Conservation (phyloP, 2,329 filamentous ascomycete genomes). For the Penicillium sp. region DNA sequence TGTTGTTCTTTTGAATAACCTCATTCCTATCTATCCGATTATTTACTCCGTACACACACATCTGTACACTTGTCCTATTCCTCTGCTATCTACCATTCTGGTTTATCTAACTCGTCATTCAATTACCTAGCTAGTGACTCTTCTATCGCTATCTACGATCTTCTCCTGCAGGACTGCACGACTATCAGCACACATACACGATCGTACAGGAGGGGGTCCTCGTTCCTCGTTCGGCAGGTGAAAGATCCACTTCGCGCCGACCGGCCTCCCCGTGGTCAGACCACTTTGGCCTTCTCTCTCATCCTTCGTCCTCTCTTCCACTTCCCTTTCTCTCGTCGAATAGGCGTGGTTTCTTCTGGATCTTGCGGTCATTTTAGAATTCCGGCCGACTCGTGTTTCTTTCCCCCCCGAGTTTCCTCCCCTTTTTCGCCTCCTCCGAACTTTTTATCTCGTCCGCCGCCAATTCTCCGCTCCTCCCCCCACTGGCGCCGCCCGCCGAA, state of each 20-base stretch:
- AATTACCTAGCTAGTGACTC: not conserved
- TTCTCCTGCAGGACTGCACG: not conserved
- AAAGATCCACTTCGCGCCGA: constrained; percentile 26
- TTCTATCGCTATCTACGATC: constrained; percentile 2
- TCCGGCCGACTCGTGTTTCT: not conserved
- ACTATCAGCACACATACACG: not conserved
- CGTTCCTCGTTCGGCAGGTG: constrained; percentile 16
- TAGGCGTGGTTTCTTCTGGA: constrained; percentile 16
- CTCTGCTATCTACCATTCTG: not conserved
- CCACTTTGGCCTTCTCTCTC: constrained; percentile 27
- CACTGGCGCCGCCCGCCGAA: constrained; percentile 9
- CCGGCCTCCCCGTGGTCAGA: constrained; percentile 26
- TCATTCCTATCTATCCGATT: not conserved
- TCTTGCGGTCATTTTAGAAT: not conserved
- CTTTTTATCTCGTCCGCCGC: not conserved
- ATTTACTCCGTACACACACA: not conserved
- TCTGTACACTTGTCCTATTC: not conserved
- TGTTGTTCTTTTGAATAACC: not conserved
- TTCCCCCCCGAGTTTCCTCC: not conserved
- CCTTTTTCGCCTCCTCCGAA: not conserved
- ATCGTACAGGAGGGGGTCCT: not conserved
- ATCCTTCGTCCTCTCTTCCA: constrained; percentile 2
- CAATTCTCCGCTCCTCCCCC: constrained; percentile 6
- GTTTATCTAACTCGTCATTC: not conserved
- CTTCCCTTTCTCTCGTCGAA: constrained; percentile 1